Evolutionary conservation across 2,329 filamentous ascomycete genomes (phyloP), one percentile per base, ranked within the genome.

Genomic region (Didymella lethalis): DNA sequence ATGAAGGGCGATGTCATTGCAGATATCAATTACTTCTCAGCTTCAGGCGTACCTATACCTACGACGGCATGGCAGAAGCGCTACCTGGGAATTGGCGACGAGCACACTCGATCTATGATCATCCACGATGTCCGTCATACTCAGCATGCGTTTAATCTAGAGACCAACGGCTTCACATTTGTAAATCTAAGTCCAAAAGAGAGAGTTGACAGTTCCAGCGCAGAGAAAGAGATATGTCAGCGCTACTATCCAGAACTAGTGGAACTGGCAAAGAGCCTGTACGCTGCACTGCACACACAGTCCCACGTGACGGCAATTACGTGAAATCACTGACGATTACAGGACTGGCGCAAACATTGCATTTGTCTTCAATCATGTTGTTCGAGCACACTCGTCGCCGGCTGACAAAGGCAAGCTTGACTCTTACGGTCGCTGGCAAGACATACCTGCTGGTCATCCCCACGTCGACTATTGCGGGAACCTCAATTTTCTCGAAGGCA

Each of bases 321-420:
- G 18, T 36, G 7, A 7, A 10, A 10, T 23, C 12, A 23, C 47
- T 50, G 41, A 56, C 40, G 7, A 23, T 28, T 7, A 25, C 41
- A 69, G 65, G 29, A 68, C 65, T 14, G 59, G 56, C 26, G 65
- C 64, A 7, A 59, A 61, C 18, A 57, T 52, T 25, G 64, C 61
- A 20, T 54, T 67, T 45, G 20, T 81, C 80, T 68, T 67, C 53
- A 69, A 69, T 26, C 77, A 75, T 32, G 77, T 74, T 16, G 78
- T 79, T 36, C 81, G 80, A 63, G 67, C 72, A 3, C 76, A 80
- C 66, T 79, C 84, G 62, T 78, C 84, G 0, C 82, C 81, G 0
- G 72, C 70, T 2, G 78, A 81, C 36, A 79, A 81, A 0, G 74
- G 65, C 45, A 59, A 78, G 0, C 70, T 74, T 56, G 79, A 85